Percentiles rank a stretch among this genome's conserved stretches.
These are phyloP conservation scores for Epichloe bromicola DNA, from an alignment of 2,329 filamentous ascomycete genomes.

Conservation along the genomic window DNA sequence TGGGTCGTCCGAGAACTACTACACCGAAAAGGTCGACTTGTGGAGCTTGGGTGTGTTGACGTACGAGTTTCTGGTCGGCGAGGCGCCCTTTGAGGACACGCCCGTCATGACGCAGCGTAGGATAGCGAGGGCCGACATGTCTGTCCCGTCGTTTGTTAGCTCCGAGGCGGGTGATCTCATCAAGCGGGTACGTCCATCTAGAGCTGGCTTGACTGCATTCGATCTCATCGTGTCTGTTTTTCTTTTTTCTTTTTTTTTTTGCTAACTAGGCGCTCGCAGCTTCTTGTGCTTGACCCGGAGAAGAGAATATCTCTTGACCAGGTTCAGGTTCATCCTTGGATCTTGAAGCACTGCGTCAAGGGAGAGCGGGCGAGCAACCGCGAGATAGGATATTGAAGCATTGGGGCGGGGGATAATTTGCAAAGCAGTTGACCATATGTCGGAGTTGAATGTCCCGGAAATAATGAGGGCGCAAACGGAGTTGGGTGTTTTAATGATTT, in stretches of 20 bases:
- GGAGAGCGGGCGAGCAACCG: conserved; percentile 39
- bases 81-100: conserved; percentile 94
- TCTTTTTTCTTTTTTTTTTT: too few species aligned
- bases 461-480: conserved; percentile 1
- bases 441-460: conserved; percentile 3
- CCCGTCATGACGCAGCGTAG: conserved; percentile 86
- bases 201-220: background rate
- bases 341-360: conserved; percentile 81
- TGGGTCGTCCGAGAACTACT: conserved; percentile 70
- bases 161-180: conserved; percentile 85
- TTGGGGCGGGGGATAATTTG: conserved; percentile 2
- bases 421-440: conserved; percentile 6
- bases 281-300: conserved; percentile 84
- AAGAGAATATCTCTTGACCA: conserved; percentile 85
- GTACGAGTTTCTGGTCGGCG: conserved; percentile 91
- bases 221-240: background rate
- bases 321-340: conserved; percentile 87
- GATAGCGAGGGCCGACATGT: conserved; percentile 84
- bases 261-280: conserved; percentile 33
- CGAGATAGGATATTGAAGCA: conserved; percentile 26
- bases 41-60: conserved; percentile 93
- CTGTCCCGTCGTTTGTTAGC: conserved; percentile 80
- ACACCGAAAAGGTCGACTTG: conserved; percentile 89
- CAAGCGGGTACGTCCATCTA: conserved; percentile 52
- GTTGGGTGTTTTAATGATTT: conserved; percentile 7